A percentile compares a stretch with the other conserved stretches of the same genome.
Conservation (phyloP, 768 basidiomycete species). For the Tricholomella constricta region DNA sequence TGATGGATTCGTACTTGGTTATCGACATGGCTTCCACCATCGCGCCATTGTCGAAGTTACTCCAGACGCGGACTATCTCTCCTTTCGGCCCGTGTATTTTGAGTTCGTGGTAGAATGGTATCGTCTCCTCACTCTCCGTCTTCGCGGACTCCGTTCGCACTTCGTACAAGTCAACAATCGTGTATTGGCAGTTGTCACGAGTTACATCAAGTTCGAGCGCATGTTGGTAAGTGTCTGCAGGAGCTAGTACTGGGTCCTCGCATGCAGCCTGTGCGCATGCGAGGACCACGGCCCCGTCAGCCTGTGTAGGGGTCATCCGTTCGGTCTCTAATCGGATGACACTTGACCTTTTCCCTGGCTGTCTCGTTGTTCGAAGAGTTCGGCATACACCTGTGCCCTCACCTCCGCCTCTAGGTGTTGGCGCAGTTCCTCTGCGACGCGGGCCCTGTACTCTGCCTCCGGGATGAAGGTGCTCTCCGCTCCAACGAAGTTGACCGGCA, state of each 20-base stretch:
- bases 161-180: neutral
- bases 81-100: conserved; percentile 1
- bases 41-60: conserved; percentile 24
- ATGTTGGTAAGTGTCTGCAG: neutral
- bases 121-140: neutral
- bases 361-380: conserved; percentile 12
- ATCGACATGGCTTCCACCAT: conserved; percentile 22
- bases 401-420: no score
- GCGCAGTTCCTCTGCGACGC: no score
- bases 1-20: neutral
- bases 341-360: conserved; percentile 11
- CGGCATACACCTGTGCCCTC: neutral
- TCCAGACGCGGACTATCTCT: neutral
- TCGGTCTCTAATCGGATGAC: conserved; percentile 13
- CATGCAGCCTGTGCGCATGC: neutral
- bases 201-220: neutral
- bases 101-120: conserved; percentile 3
- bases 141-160: neutral
- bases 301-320: conserved; percentile 13
- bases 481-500: no score
- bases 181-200: conserved; percentile 3
- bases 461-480: no score
- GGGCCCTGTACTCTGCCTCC: no score
- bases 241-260: neutral
- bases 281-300: neutral